phyloP scores from a whole-genome alignment of 1,284 basidiomycete species.

The Trichosporon asahii region DNA sequence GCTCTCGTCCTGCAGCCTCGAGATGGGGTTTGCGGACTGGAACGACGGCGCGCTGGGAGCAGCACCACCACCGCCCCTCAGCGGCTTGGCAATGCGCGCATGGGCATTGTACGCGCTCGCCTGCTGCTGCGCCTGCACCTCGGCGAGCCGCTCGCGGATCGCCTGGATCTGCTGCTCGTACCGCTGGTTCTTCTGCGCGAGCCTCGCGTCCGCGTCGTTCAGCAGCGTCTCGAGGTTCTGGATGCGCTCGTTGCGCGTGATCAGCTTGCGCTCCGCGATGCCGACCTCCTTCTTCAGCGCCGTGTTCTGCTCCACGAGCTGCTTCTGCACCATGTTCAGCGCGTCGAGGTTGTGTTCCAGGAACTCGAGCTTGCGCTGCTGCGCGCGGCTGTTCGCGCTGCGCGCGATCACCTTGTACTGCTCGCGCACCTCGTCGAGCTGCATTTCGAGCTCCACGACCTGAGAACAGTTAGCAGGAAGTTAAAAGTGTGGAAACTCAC shows the following conservation, averaged over 20 bases:
- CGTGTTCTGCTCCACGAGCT: slow-evolving; percentile 98
- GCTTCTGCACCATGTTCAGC: slow-evolving; percentile 92
- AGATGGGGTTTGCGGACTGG: slow-evolving; percentile 18
- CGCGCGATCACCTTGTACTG: slow-evolving; percentile 98
- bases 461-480: slow-evolving; percentile 45
- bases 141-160: slow-evolving; percentile 83
- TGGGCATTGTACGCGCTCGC: slow-evolving; percentile 57
- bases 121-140: slow-evolving; percentile 76
- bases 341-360: slow-evolving; percentile 96
- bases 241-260: slow-evolving; percentile 95
- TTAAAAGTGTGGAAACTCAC: slow-evolving; percentile 54
- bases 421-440: slow-evolving; percentile 96
- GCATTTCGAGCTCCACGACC: slow-evolving; percentile 99
- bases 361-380: slow-evolving; percentile 99
- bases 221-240: slow-evolving; percentile 88
- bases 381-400: slow-evolving; percentile 95
- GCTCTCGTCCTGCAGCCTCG: slow-evolving; percentile 49
- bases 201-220: slow-evolving; percentile 86
- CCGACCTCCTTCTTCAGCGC: slow-evolving; percentile 96
- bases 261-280: slow-evolving; percentile 90
- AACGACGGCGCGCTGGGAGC: slow-evolving; percentile 33
- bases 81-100: slow-evolving; percentile 84
- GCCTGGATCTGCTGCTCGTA: slow-evolving; percentile 89
- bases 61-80: slow-evolving; percentile 81
- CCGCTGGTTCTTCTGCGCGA: slow-evolving; percentile 89